Base-by-base conservation (phyloP, 139 green algal species). In the Coelastrella sp. region DNA sequence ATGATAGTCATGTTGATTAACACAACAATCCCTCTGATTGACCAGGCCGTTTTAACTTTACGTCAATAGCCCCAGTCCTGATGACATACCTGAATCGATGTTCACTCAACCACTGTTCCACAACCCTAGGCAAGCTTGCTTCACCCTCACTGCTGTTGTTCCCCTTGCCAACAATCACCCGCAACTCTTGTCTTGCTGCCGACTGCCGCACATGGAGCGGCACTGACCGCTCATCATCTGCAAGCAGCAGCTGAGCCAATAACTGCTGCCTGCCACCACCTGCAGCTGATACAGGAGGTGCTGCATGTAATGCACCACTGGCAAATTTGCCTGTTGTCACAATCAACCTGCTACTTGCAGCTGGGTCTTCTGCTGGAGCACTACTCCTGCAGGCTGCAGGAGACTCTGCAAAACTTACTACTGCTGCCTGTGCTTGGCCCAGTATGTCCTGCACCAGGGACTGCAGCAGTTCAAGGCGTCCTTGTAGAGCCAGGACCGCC, bases 111-210 rank as follows among this genome's bases (percentile, higher is more conserved):
- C 70, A 90, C 58, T 66, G 49, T 22, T 84, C 56, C 12, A 90
- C 73, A 20, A 56, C 74, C 24, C 72, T 24, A 7, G 85, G 85
- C 85, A 90, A 35, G 56, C 58, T 84, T 5, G 85, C 85, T n/a
- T 90, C 85, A 6, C 85, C 85, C 7, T 8, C 57, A 19, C 49
- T 65, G 73, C 85, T 90, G 74, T 84, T 56, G 10, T 65, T 76
- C 11, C 85, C 85, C 14, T 81, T 83, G 7, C 85, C 85, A 9
- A 90, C 85, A 60, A 90, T 75, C 0, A 90, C 85, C 8, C 73
- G 14, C 74, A 90, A 60, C 85, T 84, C 56, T 25, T 84, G 85
- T 20, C 59, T 58, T 17, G n/a, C 68, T 72, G 84, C 68, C 56
- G 80, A 15, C 74, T 61, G 22, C 59, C 65, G 15, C 14, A 88